These are phyloP conservation scores for Arachnomyces sp. DNA, from an alignment of 2,329 filamentous ascomycete species.

Conservation along the genomic window DNA sequence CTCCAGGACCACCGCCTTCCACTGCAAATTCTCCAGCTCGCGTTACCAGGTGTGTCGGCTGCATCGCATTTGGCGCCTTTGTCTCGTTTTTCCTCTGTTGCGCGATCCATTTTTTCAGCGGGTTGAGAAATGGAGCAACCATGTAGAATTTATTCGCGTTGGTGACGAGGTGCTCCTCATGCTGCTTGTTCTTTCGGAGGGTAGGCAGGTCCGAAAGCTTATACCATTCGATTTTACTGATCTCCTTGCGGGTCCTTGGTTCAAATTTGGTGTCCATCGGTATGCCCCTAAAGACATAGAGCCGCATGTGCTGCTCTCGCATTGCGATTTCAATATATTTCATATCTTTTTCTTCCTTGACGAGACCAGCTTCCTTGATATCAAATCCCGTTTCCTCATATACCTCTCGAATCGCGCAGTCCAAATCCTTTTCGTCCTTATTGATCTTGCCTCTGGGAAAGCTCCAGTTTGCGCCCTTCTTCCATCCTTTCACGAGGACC, in stretches of 20 bases:
- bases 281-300: slow-evolving; percentile 86
- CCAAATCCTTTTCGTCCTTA: slow-evolving; percentile 87
- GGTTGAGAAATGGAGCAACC: slow-evolving; percentile 85
- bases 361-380: slow-evolving; percentile 63
- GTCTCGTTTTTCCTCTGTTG: slow-evolving; percentile 68
- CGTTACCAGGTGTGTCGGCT: slow-evolving; percentile 37
- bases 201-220: slow-evolving; percentile 80
- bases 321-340: slow-evolving; percentile 85
- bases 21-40: slow-evolving; percentile 11
- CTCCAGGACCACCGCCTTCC: slow-evolving; percentile 15
- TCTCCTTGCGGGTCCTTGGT: slow-evolving; percentile 88
- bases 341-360: slow-evolving; percentile 61
- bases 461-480: slow-evolving; percentile 92
- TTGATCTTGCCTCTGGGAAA: slow-evolving; percentile 97
- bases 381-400: slow-evolving; percentile 95
- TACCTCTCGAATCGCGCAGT: slow-evolving; percentile 88
- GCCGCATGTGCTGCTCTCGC: slow-evolving; percentile 81
- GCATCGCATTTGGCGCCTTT: slow-evolving; percentile 40
- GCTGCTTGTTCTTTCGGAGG: slow-evolving; percentile 63
- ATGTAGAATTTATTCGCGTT: slow-evolving; percentile 89
- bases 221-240: slow-evolving; percentile 96
- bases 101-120: slow-evolving; percentile 83
- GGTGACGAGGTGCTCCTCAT: slow-evolving; percentile 46
- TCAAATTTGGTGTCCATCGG: slow-evolving; percentile 82
- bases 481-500: slow-evolving; percentile 93